Evolutionary conservation across 495 filamentous ascomycete genomes (phyloP).

Genomic region (Penicillium lagena): DNA sequence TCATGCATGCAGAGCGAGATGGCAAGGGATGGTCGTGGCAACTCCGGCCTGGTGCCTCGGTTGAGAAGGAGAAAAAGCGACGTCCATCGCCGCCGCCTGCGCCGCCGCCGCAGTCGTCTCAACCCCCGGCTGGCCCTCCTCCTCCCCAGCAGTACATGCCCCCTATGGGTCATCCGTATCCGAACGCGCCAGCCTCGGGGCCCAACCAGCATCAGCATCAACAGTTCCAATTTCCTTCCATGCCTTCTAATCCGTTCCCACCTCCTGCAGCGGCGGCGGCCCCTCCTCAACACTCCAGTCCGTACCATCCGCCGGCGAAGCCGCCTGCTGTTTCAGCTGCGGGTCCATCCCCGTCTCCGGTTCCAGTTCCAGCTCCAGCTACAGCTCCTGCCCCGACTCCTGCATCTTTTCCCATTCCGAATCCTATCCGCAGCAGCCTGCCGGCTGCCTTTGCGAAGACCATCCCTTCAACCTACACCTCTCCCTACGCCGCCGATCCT

Average conservation of each 20-base stretch:
- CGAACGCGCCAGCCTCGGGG: slow-evolving; percentile 22
- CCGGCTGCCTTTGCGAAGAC: slow-evolving; percentile 37
- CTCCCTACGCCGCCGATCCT: slow-evolving; percentile 36
- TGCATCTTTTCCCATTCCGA: slow-evolving; percentile 35
- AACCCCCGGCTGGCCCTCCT: slow-evolving; percentile 27
- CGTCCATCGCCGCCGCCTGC: slow-evolving; percentile 47
- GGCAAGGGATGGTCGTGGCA: slow-evolving; percentile 70
- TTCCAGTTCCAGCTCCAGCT: slow-evolving; percentile 7
- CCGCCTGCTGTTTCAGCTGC: slow-evolving; percentile 5
- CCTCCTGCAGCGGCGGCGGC: slow-evolving; percentile 7
- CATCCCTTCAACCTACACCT: slow-evolving; percentile 34
- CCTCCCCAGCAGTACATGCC: slow-evolving; percentile 38
- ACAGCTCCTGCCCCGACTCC: slow-evolving; percentile 9
- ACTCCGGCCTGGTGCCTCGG: slow-evolving; percentile 53
- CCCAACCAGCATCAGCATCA: slow-evolving; percentile 23
- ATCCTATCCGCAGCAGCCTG: slow-evolving; percentile 36
- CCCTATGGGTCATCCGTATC: slow-evolving; percentile 31
- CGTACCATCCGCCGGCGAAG: slow-evolving; percentile 11
- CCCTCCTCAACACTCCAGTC: slow-evolving; percentile 17
- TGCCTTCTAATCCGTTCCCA: slow-evolving; percentile 27
- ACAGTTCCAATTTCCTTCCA: slow-evolving; percentile 40
- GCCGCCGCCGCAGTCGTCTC: slow-evolving; percentile 30
- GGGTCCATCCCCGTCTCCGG: slow-evolving; percentile 1
- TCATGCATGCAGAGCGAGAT: slow-evolving; percentile 74
- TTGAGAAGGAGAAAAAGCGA: slow-evolving; percentile 66